Percentiles rank a stretch among this genome's conserved stretches.
phyloP scores from a whole-genome alignment of 1,284 basidiomycete genomes.

The Afroboletus lepidellus region DNA sequence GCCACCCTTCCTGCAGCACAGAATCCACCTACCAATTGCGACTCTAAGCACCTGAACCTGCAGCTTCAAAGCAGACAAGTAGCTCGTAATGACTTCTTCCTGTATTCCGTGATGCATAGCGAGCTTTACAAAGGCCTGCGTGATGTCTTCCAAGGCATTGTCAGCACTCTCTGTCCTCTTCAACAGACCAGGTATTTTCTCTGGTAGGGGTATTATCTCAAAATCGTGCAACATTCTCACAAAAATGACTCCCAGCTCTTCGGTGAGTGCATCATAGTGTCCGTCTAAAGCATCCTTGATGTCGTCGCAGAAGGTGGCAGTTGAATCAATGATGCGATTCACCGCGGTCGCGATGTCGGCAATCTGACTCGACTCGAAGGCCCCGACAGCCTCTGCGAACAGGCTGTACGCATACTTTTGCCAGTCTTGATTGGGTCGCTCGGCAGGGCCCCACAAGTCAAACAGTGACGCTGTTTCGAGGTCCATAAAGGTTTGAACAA shows the following conservation, averaged over 20 bases:
- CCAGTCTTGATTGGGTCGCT: slow-evolving; percentile 1
- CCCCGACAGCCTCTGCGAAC: not conserved
- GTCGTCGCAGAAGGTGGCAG: slow-evolving; percentile 9
- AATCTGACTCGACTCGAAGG: slow-evolving; percentile 3
- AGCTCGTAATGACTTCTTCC: too few relatives aligned
- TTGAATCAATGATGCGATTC: slow-evolving; percentile 10
- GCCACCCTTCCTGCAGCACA: too few relatives aligned
- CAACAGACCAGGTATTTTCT: too few relatives aligned
- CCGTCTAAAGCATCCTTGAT: slow-evolving; percentile 9
- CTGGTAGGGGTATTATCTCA: too few relatives aligned
- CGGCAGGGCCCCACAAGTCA: slow-evolving; percentile 12
- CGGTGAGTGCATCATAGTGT: not conserved
- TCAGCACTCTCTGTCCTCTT: too few relatives aligned
- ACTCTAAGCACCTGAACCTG: too few relatives aligned
- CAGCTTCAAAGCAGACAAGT: too few relatives aligned
- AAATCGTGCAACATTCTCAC: too few relatives aligned
- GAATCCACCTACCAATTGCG: slow-evolving; percentile 9
- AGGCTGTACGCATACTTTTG: slow-evolving; percentile 5
- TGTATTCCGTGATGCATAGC: too few relatives aligned
- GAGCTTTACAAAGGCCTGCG: too few relatives aligned
- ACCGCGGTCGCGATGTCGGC: slow-evolving; percentile 5
- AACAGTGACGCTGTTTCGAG: not conserved
- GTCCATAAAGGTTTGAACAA: not conserved
- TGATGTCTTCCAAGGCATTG: too few relatives aligned
- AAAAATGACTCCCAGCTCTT: too few relatives aligned